Base-by-base conservation (phyloP, 768 basidiomycete species). In the Podaxis mareebaensis region DNA sequence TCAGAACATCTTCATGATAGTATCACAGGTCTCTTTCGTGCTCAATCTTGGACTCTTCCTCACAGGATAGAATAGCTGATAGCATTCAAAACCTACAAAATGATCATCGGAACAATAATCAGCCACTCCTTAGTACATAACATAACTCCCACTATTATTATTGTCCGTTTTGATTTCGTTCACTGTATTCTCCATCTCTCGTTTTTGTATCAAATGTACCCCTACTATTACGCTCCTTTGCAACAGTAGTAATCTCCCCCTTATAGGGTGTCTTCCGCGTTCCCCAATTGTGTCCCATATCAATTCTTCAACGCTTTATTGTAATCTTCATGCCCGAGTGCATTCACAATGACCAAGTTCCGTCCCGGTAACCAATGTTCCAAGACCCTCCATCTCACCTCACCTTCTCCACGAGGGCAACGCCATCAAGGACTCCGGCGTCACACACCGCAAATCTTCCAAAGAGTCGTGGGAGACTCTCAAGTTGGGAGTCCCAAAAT, bases 191-290 rank as follows among this genome's bases (percentile, higher is more conserved):
- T 38, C 36, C 22, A 15, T 63, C 20, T 20, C 60, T 30, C n/a
- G 28, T 28, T 60, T 28, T 55, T 62, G 61, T 62, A 62, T 13
- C 53, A 54, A 33, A 28, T 62, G 61, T 62, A 62, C 44, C 42
- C 44, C 53, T 55, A 44, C 53, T 46, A 40, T 22, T 61, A 20
- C 53, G 55, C 53, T 60, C 59, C 52, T 54, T 53, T 52, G 60
- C 60, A 53, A 61, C 60, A 46, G 42, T 24, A 54, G 33, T 55
- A 55, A 55, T 46, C 53, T 55, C 33, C 38, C 10, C 58, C 22
- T 17, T 58, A 36, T n/a, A 4, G 20, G 26, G 49, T 24, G 26
- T 39, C 7, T n/a, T 36, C 22, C 20, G 7, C 38, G 22, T 55
- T 59, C n/a, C 44, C 26, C 33, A 51, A n/a, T 46, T 46, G 44